These are phyloP conservation scores for Claviceps purpurea DNA, from an alignment of 2,329 filamentous ascomycete species.

Conservation along the genomic window DNA sequence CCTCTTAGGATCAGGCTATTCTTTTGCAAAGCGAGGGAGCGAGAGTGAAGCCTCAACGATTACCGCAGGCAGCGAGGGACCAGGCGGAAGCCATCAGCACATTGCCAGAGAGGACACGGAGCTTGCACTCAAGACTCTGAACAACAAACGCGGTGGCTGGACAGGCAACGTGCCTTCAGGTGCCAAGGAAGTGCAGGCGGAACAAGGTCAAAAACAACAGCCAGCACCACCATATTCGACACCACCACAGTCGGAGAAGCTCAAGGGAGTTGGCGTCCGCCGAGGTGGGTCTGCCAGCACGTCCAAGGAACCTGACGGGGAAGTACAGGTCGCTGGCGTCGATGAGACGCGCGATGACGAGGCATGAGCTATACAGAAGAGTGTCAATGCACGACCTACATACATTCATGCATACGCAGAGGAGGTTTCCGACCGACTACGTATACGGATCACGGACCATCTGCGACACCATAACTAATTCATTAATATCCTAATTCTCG, in stretches of 20 bases:
- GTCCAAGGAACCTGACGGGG: not conserved
- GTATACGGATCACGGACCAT: not conserved
- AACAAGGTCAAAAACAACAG: not conserved
- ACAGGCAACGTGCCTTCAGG: not conserved
- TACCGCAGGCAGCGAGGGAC: constrained; percentile 6
- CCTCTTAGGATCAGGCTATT: constrained; percentile 26
- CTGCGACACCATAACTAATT: not conserved
- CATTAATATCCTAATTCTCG: not conserved
- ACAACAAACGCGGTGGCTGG: not conserved
- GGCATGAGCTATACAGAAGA: not conserved
- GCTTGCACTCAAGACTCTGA: not conserved
- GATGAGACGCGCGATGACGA: not conserved
- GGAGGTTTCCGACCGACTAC: not conserved
- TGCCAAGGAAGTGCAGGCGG: not conserved
- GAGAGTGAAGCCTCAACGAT: constrained; percentile 24
- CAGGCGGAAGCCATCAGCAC: constrained; percentile 12
- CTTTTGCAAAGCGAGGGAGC: constrained; percentile 16
- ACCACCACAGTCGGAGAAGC: constrained; percentile 13
- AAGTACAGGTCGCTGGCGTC: not conserved
- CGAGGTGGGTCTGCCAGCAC: constrained; percentile 3
- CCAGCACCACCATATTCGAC: constrained; percentile 3
- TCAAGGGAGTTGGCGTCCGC: constrained; percentile 16
- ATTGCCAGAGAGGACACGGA: constrained; percentile 14
- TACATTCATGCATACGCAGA: too few species aligned
- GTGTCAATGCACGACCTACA: too few species aligned